phyloP scores from a whole-genome alignment of 352 stramenopile genomes.

The Blastocystis sp. region DNA sequence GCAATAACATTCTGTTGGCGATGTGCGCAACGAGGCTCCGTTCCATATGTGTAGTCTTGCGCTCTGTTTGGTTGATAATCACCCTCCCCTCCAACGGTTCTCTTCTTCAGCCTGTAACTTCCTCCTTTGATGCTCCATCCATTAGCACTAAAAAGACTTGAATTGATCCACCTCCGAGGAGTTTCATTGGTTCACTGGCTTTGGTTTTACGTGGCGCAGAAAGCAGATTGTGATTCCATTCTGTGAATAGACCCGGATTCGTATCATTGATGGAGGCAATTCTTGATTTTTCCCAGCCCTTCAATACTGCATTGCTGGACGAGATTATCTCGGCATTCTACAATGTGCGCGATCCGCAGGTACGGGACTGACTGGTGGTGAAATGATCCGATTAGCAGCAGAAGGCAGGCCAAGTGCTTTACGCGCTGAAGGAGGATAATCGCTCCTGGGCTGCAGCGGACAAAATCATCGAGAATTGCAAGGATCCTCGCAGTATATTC shows the following conservation, averaged over 20 bases:
- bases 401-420: constrained; percentile 87
- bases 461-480: constrained; percentile 90
- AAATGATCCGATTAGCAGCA: constrained; percentile 69
- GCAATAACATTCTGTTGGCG: too few relatives aligned
- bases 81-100: too few relatives aligned
- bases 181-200: background rate
- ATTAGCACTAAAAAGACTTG: too few relatives aligned
- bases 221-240: background rate
- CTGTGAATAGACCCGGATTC: background rate
- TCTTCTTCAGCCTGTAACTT: too few relatives aligned
- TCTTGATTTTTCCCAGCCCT: constrained; percentile 87
- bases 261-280: constrained; percentile 73
- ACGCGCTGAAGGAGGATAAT: constrained; percentile 86
- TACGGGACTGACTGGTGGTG: constrained; percentile 68
- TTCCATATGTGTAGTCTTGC: too few relatives aligned
- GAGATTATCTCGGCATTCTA: constrained; percentile 92
- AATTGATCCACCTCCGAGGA: background rate
- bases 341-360: constrained; percentile 87
- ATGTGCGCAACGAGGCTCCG: too few relatives aligned
- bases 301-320: constrained; percentile 91
- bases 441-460: constrained; percentile 87
- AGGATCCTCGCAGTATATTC: constrained; percentile 83
- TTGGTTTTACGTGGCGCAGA: background rate
- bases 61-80: too few relatives aligned
- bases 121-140: too few relatives aligned